Evolutionary conservation across 139 green algal genomes (phyloP), one percentile per base, ranked within the genome.

Genomic region (Chlamydomonas sp.): DNA sequence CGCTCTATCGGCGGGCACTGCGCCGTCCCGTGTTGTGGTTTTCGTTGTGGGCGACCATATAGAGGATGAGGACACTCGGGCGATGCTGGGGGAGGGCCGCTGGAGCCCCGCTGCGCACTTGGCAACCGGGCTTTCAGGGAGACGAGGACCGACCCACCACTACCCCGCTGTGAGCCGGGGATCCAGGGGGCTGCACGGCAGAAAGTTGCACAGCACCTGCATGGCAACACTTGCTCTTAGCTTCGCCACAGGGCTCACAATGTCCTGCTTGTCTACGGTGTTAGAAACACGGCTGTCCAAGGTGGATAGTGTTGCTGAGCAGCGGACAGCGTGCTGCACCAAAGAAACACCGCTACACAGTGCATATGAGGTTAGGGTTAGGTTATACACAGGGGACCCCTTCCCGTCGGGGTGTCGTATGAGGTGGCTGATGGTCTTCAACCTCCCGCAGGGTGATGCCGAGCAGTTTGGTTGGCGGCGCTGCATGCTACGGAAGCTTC

Each of bases 21-120:
- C 6, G 73, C n/a, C 73, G 61, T 76, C n/a, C 77, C 9, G 2
- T 2, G 63, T 58, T 4, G 68, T 87, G 71, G 31, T 84, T 3
- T 89, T 89, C 63, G 75, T 89, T 18, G 84, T 84, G 76, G 84
- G 84, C 10, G 84, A 89, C 77, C 76, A 84, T 67, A 88, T 88
- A 20, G 10, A n/a, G 17, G 84, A 89, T 58, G 63, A 84, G 1
- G 62, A 80, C 17, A 63, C 77, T 2, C 60, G 74, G 49, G 84
- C 83, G 60, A 10, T 83, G 58, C 57, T 89, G 63, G 77, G 77
- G 49, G 20, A 60, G 31, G 31, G 31, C 59, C 59, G 62, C 7
- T 6, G 12, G 20, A 20, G 63, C 9, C 77, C 77, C 7, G 49
- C 17, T 8, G 15, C 62, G 17, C 77, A 83, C 63, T 1, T 83